Evolutionary conservation across 2,329 filamentous ascomycete genomes (phyloP), one percentile per base, ranked within the genome.

Genomic region (Pseudogymnoascus sp.): DNA sequence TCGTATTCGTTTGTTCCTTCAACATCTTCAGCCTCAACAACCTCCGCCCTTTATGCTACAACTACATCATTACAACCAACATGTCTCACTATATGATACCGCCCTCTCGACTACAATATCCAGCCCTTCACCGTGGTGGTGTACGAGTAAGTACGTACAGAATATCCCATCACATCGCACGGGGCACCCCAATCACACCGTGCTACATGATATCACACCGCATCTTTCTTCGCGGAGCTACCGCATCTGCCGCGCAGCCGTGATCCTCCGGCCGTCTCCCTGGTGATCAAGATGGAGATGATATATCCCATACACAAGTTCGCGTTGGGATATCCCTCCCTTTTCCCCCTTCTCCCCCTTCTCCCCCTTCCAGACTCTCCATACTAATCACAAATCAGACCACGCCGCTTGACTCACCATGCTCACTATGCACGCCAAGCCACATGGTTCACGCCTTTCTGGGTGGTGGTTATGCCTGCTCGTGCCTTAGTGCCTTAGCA

Each of bases 221-320:
- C 43, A 50, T 50, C 43, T 25, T 28, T 22, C 41, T 28, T 12
- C 41, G 15, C 41, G 14, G 14, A 7, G 30, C 4, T 30, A 30
- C 43, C n/a, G 43, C 25, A 30, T 50, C n/a, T 50, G 43, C 43
- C 43, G 43, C 43, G 15, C 12, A 9, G 25, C 43, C 22, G 43
- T 50, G n/a, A 11, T 50, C 7, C 3, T 8, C 43, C 37, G 11
- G 18, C 18, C 18, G 6, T 14, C 14, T 50, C 43, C 43, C 25
- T n/a, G 25, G 18, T 50, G 22, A 30, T 15, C 43, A 30, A 6
- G 25, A 30, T 15, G 14, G n/a, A 50, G 30, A 15, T 30, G 43
- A 50, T 50, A 50, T 50, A 50, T 50, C 43, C 25, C 43, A 50
- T 30, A 50, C 43, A 50, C 43, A 50, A 50, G 43, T 30, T 12